Evolutionary conservation across 2,329 filamentous ascomycete species (phyloP).

Genomic region (Gaeumannomyces tritici): DNA sequence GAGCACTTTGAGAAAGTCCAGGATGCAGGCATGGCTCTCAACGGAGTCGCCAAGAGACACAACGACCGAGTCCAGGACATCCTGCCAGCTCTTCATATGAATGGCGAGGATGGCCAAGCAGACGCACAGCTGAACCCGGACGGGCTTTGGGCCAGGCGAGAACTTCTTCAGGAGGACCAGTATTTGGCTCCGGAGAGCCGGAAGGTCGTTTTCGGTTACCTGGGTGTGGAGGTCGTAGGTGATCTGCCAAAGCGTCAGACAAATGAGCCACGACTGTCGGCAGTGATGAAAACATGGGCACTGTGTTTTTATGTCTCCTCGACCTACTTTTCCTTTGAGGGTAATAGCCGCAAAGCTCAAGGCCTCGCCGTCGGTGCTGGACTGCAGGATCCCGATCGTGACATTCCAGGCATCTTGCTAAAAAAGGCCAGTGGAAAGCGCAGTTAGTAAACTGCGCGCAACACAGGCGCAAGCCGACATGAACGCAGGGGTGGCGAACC

Average conservation of each 20-base stretch:
- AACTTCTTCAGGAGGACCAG: conserved; percentile 73
- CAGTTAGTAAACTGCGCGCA: conserved; percentile 10
- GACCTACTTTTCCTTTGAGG: conserved; percentile 85
- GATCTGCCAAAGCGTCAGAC: conserved; percentile 49
- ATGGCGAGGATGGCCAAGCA: conserved; percentile 92
- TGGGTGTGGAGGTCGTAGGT: conserved; percentile 87
- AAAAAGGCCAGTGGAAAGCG: conserved; percentile 15
- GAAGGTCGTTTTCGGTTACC: conserved; percentile 65
- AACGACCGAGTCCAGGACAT: conserved; percentile 77
- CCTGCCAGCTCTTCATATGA: conserved; percentile 92
- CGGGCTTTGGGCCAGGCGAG: conserved; percentile 71
- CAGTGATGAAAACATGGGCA: too few species aligned
- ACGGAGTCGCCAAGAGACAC: conserved; percentile 66
- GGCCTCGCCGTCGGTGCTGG: conserved; percentile 69
- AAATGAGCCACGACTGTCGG: not conserved
- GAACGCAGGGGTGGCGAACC: conserved; percentile 40
- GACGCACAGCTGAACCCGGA: conserved; percentile 86
- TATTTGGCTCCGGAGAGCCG: conserved; percentile 73
- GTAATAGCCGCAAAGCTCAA: conserved; percentile 96
- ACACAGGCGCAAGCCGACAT: not conserved
- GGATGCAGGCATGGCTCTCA: conserved; percentile 73
- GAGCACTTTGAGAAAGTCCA: conserved; percentile 93
- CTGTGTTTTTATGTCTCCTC: too few species aligned
- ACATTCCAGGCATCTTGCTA: conserved; percentile 87
- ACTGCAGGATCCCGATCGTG: conserved; percentile 78